Conservation (phyloP, 2,329 filamentous ascomycete genomes). For the Bertia moriformis region DNA sequence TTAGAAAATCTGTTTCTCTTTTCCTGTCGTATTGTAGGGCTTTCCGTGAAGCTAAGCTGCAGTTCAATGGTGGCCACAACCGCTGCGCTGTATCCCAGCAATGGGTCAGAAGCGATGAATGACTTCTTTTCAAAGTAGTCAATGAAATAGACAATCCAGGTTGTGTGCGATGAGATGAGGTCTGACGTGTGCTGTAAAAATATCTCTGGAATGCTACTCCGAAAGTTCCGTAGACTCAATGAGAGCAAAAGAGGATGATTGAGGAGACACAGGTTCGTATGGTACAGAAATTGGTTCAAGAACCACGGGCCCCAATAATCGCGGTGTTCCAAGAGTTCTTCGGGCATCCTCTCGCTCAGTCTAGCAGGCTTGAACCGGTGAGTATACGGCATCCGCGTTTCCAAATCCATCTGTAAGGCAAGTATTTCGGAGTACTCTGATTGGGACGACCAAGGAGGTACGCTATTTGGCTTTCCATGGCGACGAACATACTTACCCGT, state of each 20-base stretch:
- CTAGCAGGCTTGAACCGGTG: conserved; percentile 29
- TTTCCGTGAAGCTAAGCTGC: conserved; percentile 23
- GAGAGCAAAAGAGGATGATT: conserved; percentile 31
- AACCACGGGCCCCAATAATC: conserved; percentile 34
- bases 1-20: background rate
- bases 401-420: conserved; percentile 28
- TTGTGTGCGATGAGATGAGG: conserved; percentile 27
- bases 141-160: conserved; percentile 31
- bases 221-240: conserved; percentile 27
- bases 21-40: background rate
- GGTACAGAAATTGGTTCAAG: conserved; percentile 30
- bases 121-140: conserved; percentile 25
- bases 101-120: conserved; percentile 27
- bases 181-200: conserved; percentile 31
- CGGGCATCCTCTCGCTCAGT: conserved; percentile 20
- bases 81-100: conserved; percentile 28
- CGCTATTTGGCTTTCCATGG: conserved; percentile 21
- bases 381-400: conserved; percentile 27
- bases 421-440: conserved; percentile 32
- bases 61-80: conserved; percentile 32
- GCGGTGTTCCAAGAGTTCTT: conserved; percentile 23
- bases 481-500: conserved; percentile 25
- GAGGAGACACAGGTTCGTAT: conserved; percentile 29
- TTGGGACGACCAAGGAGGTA: conserved; percentile 29
- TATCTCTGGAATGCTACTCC: conserved; percentile 29